phyloP scores from a whole-genome alignment of 1,139 yeast genomes.

The Blastobotrys persicus region DNA sequence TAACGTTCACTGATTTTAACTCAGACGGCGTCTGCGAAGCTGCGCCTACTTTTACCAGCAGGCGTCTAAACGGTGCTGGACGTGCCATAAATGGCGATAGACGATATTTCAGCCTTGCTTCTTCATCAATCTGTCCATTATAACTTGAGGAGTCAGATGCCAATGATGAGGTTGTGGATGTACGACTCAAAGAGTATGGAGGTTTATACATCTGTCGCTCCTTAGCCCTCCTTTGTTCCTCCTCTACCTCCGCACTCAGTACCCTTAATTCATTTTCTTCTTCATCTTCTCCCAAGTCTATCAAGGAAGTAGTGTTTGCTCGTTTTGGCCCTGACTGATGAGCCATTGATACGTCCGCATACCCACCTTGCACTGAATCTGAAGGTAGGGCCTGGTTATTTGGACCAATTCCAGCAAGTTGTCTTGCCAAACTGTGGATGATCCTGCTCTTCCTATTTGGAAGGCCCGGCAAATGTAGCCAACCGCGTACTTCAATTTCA shows the following conservation, averaged over 20 bases:
- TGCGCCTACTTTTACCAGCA: constrained; percentile 22
- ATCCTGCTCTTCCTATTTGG: constrained; percentile 69
- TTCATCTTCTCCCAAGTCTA: constrained; percentile 9
- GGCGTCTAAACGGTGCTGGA: constrained; percentile 27
- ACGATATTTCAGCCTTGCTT: constrained; percentile 25
- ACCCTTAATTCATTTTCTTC: constrained; percentile 3
- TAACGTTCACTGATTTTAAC: constrained; percentile 13
- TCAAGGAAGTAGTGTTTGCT: not conserved
- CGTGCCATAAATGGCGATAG: constrained; percentile 31
- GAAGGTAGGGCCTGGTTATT: constrained; percentile 1
- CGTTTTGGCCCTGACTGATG: not conserved
- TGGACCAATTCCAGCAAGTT: constrained; percentile 49
- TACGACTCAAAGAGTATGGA: not conserved
- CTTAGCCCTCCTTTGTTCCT: constrained; percentile 2
- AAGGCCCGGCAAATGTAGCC: constrained; percentile 68
- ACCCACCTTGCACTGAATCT: not conserved
- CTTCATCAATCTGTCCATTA: constrained; percentile 21
- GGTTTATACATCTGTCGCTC: not conserved
- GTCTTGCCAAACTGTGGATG: constrained; percentile 65
- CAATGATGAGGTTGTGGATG: constrained; percentile 1
- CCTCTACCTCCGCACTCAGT: constrained; percentile 2
- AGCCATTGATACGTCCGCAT: not conserved
- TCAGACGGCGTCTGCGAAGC: constrained; percentile 7
- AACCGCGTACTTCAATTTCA: constrained; percentile 68
- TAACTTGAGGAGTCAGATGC: not conserved